Base-by-base conservation (phyloP, 139 green algal species). In the Tetradesmus lagerheimii region DNA sequence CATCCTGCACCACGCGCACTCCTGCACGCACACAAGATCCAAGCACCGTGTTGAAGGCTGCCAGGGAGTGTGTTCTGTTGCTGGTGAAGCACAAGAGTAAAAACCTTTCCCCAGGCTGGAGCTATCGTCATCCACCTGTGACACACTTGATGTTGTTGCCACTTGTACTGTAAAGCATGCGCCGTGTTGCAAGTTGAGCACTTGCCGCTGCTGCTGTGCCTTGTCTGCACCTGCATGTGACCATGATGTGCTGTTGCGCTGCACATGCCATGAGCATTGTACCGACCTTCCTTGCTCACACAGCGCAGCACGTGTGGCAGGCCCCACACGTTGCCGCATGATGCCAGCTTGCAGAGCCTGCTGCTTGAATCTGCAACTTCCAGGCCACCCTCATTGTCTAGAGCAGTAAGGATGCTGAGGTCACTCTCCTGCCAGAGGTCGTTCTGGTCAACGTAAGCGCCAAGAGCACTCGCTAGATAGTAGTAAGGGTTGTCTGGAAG, bases 251-350 rank as follows among this genome's bases (percentile, higher is more conserved):
- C 23, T 41, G 1, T 0, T 4, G 34, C 20, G 4, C 16, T 50
- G 1, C 34, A 9, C 0, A 18, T 43, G 75, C 75, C 0, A 8
- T 6, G 8, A 47, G 1, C 2, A 50, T 1, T 34, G 15, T 9
- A 29, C 87, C 31, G 85, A 94, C 92, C 93, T 37, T 93, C 91
- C 53, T 88, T 94, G 80, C 90, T 85, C 16, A 88, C 91, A 20
- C 90, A 66, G 27, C 92, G 90, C 91, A 95, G 87, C 45, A 95
- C 90, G 67, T 95, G 93, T 23, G 93, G 92, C 87, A 95, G 80
- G 4, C 93, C 93, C 50, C 47, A 95, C 16, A 87, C 91, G 39
- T 83, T 75, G 45, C 38, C 12, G 35, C 35, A 66, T 39, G 79
- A 43, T 11, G 79, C 64, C 15, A 92, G 81, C 88, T 90, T 92